A percentile compares a stretch with the other conserved stretches of the same genome.
Conservation (phyloP, 208 protist genomes). For the Trypanosoma platydactyli region DNA sequence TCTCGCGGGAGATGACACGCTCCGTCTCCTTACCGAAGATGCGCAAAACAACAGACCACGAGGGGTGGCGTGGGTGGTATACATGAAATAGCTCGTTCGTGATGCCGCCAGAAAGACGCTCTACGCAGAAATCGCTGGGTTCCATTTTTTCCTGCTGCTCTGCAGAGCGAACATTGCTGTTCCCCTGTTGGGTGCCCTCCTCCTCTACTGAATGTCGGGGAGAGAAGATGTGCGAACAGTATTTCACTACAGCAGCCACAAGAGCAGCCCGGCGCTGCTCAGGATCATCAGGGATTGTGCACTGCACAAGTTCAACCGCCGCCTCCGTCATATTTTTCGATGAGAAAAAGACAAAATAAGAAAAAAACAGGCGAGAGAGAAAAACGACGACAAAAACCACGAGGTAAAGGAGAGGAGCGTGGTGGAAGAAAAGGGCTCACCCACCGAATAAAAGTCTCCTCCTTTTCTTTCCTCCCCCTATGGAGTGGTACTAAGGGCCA, state of each 20-base stretch:
- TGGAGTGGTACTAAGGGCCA: too few relatives aligned
- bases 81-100: constrained; percentile 90
- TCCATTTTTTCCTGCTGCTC: background rate
- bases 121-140: constrained; percentile 35
- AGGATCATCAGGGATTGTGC: constrained; percentile 56
- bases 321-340: background rate
- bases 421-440: background rate
- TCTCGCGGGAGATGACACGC: constrained; percentile 85
- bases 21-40: constrained; percentile 91
- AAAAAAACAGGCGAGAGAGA: constrained; percentile 13
- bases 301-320: constrained; percentile 29
- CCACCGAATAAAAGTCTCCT: background rate
- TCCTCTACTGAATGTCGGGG: background rate
- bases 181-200: background rate
- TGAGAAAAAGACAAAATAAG: constrained; percentile 3
- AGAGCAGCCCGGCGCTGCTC: constrained; percentile 47
- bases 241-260: constrained; percentile 48
- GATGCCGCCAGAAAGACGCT: constrained; percentile 81
- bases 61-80: constrained; percentile 43
- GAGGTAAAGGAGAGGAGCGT: background rate
- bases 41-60: constrained; percentile 76
- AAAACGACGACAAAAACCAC: background rate
- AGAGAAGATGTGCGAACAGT: constrained; percentile 47
- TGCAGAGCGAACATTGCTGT: too few relatives aligned
- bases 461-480: too few relatives aligned